Conservation (phyloP, 345 rosid genomes). For the Odontarrhena argentea region DNA sequence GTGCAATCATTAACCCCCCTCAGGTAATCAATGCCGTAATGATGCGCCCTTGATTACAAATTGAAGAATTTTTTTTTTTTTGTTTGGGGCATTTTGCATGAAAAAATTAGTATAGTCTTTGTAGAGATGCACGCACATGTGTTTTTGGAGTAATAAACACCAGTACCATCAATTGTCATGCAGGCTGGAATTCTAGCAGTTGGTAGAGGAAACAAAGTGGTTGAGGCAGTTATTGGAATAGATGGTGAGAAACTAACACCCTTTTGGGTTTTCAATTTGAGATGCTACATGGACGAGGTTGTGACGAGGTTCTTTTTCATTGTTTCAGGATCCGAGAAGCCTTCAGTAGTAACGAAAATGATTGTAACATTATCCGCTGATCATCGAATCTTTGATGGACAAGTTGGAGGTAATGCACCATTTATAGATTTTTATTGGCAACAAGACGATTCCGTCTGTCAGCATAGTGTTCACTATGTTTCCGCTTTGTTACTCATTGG, state of each 20-base stretch:
- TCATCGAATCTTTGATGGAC: conserved; percentile 92
- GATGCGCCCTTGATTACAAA: conserved; percentile 4
- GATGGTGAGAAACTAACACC: conserved; percentile 60
- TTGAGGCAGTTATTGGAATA: conserved; percentile 64
- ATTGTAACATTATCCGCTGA: conserved; percentile 85
- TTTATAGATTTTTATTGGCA: neutral
- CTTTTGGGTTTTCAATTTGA: neutral
- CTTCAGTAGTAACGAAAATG: conserved; percentile 79
- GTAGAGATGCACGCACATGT: conserved; percentile 10
- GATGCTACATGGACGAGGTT: neutral
- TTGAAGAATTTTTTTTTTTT: neutral
- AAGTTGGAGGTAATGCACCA: conserved; percentile 71
- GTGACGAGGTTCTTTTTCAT: conserved; percentile 15
- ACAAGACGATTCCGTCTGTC: neutral
- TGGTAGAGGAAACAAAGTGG: conserved; percentile 90
- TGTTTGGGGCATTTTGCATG: neutral
- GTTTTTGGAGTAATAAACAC: neutral
- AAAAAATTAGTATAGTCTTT: conserved; percentile 6
- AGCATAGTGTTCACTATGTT: neutral
- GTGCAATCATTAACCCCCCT: conserved; percentile 96
- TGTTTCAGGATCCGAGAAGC: conserved; percentile 67
- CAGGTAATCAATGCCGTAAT: conserved; percentile 57
- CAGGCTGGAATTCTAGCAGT: conserved; percentile 96
- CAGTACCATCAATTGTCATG: conserved; percentile 30
- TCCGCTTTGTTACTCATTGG: conserved; percentile 26